Evolutionary conservation across 2,329 filamentous ascomycete species (phyloP).

Genomic region (Fusarium fracticaudum): DNA sequence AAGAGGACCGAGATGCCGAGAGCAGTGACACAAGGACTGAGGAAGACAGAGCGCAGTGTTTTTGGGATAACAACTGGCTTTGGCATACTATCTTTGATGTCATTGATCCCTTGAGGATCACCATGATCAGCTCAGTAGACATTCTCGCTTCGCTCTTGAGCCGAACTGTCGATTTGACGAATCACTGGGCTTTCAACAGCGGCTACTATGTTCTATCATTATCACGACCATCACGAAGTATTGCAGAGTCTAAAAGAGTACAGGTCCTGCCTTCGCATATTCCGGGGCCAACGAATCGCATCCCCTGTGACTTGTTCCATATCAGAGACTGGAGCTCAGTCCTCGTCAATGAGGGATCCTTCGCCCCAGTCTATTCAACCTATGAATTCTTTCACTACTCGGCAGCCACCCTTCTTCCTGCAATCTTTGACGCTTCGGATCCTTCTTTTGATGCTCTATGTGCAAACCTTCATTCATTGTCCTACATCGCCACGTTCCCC

Average conservation of each 20-base stretch:
- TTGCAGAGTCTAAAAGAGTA: not conserved
- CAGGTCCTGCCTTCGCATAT: conserved; percentile 22
- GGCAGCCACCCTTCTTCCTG: conserved; percentile 69
- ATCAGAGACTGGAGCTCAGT: conserved; percentile 72
- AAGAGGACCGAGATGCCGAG: not conserved
- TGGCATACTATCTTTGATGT: conserved; percentile 66
- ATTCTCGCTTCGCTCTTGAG: conserved; percentile 70
- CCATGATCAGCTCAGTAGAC: conserved; percentile 68
- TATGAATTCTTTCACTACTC: conserved; percentile 76
- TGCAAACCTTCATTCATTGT: conserved; percentile 58
- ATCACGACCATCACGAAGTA: conserved; percentile 42
- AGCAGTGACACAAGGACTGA: conserved; percentile 31
- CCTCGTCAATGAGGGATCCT: conserved; percentile 79
- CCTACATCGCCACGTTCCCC: conserved; percentile 75
- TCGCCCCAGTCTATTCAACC: conserved; percentile 73
- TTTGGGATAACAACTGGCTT: conserved; percentile 55
- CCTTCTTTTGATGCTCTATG: conserved; percentile 49
- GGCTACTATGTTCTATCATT: conserved; percentile 68
- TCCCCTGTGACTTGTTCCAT: conserved; percentile 59
- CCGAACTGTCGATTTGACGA: conserved; percentile 63
- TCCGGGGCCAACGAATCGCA: conserved; percentile 14
- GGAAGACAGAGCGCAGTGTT: conserved; percentile 16
- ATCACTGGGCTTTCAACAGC: conserved; percentile 72
- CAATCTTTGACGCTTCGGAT: conserved; percentile 57
- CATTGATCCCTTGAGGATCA: conserved; percentile 63